Evolutionary conservation across 257 asterid genomes (phyloP), one percentile per base, ranked within the genome.

Genomic region (Rauvolfia tetraphylla): DNA sequence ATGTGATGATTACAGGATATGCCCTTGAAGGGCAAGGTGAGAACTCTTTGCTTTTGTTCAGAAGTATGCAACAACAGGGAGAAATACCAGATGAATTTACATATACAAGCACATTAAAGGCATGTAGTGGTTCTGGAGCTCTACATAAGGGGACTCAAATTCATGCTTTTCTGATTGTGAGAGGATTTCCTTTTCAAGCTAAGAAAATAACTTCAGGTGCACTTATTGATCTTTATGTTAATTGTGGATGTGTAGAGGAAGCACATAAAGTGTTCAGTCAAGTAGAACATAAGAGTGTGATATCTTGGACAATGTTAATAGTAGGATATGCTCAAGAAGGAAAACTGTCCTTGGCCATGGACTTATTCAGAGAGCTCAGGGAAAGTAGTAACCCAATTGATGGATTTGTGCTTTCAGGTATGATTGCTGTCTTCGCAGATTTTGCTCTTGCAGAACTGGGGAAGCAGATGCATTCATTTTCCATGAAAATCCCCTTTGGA

Each of bases 41-140:
- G 3, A 88, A 83, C 75, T 79, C 89, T 68, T 71, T 90, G 78
- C 70, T 36, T 76, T 72, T 83, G 77, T 85, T 88, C 76, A 79
- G 75, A 72, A 79, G 82, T 66, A 79, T 90, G 92, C 91, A 75
- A 76, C 71, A 77, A 70, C 62, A 71, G 18, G 90, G 90, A 68
- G 88, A 88, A 84, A 79, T 15, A 25, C 93, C 93, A 0, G 89
- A 90, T 7, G 90, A 84, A 53, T 90, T 79, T 62, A 88, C 93
- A 6, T 78, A 84, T 44, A 82, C 96, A 4, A 88, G 96, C 87
- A 81, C 87, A 14, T 73, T 90, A 72, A 90, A 90, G 79, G 92
- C 93, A 39, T 90, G 96, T 63, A 79, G 86, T 72, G 75, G 68
- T 74, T 81, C 81, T 48, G 87, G 87, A 79, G 92, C 96, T 10